phyloP scores from a whole-genome alignment of 257 asterid genomes.

The Cordia subcordata region DNA sequence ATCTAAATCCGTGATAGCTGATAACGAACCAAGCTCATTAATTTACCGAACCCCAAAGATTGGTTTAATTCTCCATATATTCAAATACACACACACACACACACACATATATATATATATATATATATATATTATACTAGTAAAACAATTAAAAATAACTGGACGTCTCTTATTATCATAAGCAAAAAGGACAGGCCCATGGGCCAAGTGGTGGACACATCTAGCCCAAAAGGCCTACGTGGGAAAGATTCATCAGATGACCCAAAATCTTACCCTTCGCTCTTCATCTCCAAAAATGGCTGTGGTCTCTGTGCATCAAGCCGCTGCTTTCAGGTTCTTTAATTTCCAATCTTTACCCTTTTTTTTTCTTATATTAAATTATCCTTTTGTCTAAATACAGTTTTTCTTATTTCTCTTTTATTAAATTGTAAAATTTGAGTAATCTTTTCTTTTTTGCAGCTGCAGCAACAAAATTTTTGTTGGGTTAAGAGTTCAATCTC shows the following conservation, averaged over 20 bases:
- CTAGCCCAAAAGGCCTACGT: background rate
- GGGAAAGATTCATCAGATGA: background rate
- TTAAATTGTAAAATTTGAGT: background rate
- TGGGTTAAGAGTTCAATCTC: slow-evolving; percentile 69
- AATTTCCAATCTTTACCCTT: background rate
- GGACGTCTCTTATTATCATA: background rate
- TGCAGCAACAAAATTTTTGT: slow-evolving; percentile 51
- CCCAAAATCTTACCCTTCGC: background rate
- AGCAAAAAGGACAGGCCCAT: background rate
- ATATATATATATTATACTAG: no score
- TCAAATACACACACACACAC: no score
- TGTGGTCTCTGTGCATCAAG: background rate
- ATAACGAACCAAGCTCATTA: no score
- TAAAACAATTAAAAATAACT: no score
- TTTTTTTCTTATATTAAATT: background rate
- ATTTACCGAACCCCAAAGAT: no score
- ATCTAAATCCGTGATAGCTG: no score
- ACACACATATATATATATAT: no score
- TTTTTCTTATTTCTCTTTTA: background rate
- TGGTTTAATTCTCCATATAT: no score
- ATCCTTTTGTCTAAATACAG: background rate
- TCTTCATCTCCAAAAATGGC: background rate
- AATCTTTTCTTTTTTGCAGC: slow-evolving; percentile 31
- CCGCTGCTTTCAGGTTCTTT: background rate
- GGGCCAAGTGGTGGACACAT: background rate